phyloP scores from a whole-genome alignment of 2,329 filamentous ascomycete species.

The Tympanopsis confertula region DNA sequence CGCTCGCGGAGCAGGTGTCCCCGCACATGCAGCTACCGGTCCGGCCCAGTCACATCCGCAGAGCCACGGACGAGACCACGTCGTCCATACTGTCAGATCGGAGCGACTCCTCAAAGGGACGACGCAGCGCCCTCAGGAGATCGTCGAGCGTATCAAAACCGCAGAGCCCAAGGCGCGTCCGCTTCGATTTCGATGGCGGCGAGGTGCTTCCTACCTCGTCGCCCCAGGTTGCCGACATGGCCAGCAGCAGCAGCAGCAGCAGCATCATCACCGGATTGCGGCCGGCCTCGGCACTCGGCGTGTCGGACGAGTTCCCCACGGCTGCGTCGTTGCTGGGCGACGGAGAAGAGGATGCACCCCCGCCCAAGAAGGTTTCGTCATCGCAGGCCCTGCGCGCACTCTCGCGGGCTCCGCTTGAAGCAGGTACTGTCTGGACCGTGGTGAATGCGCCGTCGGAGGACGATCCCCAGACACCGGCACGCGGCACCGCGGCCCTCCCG shows the following conservation, averaged over 20 bases:
- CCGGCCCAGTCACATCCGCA: slow-evolving; percentile 23
- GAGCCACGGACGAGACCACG: slow-evolving; percentile 31
- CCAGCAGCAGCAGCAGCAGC: slow-evolving; percentile 20
- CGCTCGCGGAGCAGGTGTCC: slow-evolving; percentile 6
- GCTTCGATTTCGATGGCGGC: slow-evolving; percentile 47
- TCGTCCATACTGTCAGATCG: slow-evolving; percentile 40
- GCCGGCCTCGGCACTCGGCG: slow-evolving; percentile 10
- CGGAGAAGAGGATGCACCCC: slow-evolving; percentile 25
- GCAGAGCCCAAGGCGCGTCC: slow-evolving; percentile 46
- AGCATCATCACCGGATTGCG: slow-evolving; percentile 15
- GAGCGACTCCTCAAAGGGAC: slow-evolving; percentile 31
- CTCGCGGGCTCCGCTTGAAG: slow-evolving; percentile 36
- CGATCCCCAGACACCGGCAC: neutral
- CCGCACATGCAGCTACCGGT: slow-evolving; percentile 5
- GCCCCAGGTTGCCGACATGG: slow-evolving; percentile 23
- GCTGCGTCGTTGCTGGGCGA: slow-evolving; percentile 20
- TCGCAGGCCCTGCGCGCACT: slow-evolving; percentile 40
- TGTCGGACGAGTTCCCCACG: slow-evolving; percentile 8
- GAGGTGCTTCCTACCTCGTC: slow-evolving; percentile 50
- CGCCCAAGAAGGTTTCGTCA: slow-evolving; percentile 41
- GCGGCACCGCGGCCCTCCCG: neutral
- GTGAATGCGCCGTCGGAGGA: slow-evolving; percentile 15
- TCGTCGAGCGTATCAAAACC: slow-evolving; percentile 35
- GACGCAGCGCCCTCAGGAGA: slow-evolving; percentile 45
- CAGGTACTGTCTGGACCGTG: slow-evolving; percentile 39